Conservation (phyloP, 169 alveolate genomes). For the Cryptosporidium ubiquitum region DNA sequence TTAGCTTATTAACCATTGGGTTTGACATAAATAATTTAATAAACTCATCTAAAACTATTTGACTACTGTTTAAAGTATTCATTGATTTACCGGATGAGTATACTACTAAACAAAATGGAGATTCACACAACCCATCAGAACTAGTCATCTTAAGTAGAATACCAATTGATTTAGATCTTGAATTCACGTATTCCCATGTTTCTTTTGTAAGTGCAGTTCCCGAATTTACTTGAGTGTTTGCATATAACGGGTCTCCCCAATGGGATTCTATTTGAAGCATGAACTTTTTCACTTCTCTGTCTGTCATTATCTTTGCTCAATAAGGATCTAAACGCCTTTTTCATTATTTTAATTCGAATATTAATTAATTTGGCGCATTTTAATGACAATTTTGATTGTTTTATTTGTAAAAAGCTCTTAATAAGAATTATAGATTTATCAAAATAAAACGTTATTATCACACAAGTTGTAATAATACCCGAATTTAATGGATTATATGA, state of each 20-base stretch:
- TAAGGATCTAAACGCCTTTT: background rate
- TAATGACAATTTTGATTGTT: background rate
- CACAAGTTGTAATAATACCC: no score
- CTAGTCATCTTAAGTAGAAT: background rate
- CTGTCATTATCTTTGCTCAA: background rate
- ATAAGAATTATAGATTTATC: no score
- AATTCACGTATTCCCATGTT: slow-evolving; percentile 50
- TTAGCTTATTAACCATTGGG: background rate
- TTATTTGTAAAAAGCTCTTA: background rate
- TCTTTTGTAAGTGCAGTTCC: background rate
- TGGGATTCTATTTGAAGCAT: slow-evolving; percentile 6
- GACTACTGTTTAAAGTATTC: background rate
- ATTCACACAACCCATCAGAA: background rate
- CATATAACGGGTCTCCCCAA: slow-evolving; percentile 70
- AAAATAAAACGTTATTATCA: no score
- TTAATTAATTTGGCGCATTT: background rate
- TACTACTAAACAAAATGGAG: slow-evolving; percentile 19
- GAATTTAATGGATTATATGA: no score
- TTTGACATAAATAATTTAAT: background rate
- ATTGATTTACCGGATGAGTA: slow-evolving; percentile 21
- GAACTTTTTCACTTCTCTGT: background rate
- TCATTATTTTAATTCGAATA: no score
- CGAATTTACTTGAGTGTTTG: background rate
- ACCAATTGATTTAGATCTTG: slow-evolving; percentile 42
- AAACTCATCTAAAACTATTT: background rate